phyloP scores from a whole-genome alignment of 805 yeast species.

The Candida succiphila region DNA sequence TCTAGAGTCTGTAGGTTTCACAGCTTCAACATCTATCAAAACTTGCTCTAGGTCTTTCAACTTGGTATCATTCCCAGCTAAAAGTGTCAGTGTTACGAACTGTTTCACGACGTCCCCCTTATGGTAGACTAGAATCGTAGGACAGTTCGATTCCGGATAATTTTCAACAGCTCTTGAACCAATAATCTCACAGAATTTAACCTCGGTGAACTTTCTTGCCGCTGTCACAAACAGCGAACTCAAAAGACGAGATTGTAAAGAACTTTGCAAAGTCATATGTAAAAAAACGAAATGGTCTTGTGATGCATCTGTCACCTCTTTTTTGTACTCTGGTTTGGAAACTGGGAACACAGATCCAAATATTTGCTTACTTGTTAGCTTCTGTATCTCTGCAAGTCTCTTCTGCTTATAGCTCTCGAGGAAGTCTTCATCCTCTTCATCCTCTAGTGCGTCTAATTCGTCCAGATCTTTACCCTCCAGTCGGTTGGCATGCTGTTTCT shows the following conservation, averaged over 20 bases:
- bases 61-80: constrained; percentile 78
- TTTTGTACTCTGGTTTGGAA: constrained; percentile 78
- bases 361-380: constrained; percentile 41
- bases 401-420: constrained; percentile 66
- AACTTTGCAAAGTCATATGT: constrained; percentile 63
- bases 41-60: constrained; percentile 63
- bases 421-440: constrained; percentile 89
- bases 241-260: constrained; percentile 65
- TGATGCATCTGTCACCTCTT: constrained; percentile 80
- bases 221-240: constrained; percentile 42
- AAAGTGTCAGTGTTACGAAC: constrained; percentile 62
- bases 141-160: constrained; percentile 85
- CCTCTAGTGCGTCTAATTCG: constrained; percentile 82
- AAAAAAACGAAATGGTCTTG: constrained; percentile 56
- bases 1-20: constrained; percentile 58
- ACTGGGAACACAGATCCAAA: constrained; percentile 75
- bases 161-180: constrained; percentile 85
- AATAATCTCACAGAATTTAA: constrained; percentile 89
- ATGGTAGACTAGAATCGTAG: constrained; percentile 77
- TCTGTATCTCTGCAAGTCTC: constrained; percentile 65
- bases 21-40: constrained; percentile 57
- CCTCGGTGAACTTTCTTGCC: constrained; percentile 65
- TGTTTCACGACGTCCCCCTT: constrained; percentile 75
- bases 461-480: constrained; percentile 68
- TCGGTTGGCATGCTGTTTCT: constrained; percentile 72